Base-by-base conservation (phyloP, 805 yeast genomes). In the Suhomyces pyralidae region DNA sequence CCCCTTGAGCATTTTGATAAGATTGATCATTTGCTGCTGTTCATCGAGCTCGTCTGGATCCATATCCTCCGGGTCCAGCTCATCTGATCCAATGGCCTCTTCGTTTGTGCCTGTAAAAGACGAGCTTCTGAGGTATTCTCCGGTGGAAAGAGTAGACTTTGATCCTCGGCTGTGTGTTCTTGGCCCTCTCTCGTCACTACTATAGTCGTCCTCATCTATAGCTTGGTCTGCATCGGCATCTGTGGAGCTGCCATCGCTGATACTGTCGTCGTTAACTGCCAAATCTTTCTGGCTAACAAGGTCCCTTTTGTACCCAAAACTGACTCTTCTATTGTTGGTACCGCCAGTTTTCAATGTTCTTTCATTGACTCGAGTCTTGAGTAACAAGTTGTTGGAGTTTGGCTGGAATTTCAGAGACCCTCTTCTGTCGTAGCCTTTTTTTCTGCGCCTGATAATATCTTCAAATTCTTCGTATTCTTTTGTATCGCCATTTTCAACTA, bases 1-100 rank as follows among this genome's bases (percentile, higher is more conserved):
- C 19, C 81, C 79, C 52, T 77, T 76, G 26, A 86, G 58, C 12
- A 81, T 67, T 54, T 76, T 77, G 2, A 81, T 55, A 45, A 83
- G 59, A 10, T 65, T 65, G 4, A 65, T 53, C 51, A 76, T 66
- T 36, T 76, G 75, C 34, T 60, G 57, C 32, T 63, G 58, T 46
- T 58, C 59, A 25, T 60, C 61, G 19, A 58, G 44, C 15, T 40
- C 53, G 10, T 28, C 52, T 15, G 57, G 53, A 25, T 36, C 55
- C 30, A 36, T 48, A n/a, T 42, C 64, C 52, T 50, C 63, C 58
- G 24, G 58, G 24, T 48, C 63, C 53, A 45, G 48, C 9, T 61
- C 38, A 20, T 59, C 58, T n/a, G 30, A 34, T 28, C 25, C 19
- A 12, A 26, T 46, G 3, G 38, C 48, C n/a, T 40, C 55, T 22